These are phyloP conservation scores for Asterophora parasitica DNA, from an alignment of 768 basidiomycete species.

Conservation along the genomic window DNA sequence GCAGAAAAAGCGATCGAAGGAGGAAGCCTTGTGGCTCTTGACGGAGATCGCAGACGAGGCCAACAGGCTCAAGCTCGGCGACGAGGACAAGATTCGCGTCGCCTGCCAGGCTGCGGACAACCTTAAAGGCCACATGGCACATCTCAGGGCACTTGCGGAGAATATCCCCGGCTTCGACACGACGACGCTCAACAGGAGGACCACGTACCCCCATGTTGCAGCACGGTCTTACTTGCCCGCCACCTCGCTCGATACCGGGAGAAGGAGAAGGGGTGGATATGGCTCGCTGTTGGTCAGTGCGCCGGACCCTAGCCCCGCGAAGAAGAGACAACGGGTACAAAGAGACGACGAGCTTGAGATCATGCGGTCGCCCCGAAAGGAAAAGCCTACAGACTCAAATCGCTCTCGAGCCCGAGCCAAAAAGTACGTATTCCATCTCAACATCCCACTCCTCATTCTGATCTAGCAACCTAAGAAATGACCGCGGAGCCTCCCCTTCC, in stretches of 20 bases:
- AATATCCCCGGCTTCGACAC: conserved; percentile 62
- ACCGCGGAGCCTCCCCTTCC: conserved; percentile 64
- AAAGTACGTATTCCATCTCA: conserved; percentile 42
- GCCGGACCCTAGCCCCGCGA: conserved; percentile 58
- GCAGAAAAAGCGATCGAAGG: conserved; percentile 48
- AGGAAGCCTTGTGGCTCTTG: conserved; percentile 81
- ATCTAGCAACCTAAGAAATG: conserved; percentile 36
- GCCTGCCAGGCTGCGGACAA: conserved; percentile 89
- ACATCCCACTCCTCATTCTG: conserved; percentile 2
- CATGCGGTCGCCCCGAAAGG: conserved; percentile 60
- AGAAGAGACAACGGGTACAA: conserved; percentile 58
- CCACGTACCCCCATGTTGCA: conserved; percentile 74
- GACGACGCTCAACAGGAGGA: conserved; percentile 52
- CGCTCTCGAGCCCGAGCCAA: conserved; percentile 51
- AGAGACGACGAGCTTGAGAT: conserved; percentile 65
- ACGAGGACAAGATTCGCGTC: conserved; percentile 97
- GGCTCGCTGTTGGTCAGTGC: conserved; percentile 50
- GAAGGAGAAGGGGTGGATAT: conserved; percentile 53
- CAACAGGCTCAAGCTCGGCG: conserved; percentile 82
- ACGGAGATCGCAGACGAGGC: conserved; percentile 95
- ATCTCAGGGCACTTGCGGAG: conserved; percentile 59
- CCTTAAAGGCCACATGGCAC: conserved; percentile 59
- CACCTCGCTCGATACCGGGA: conserved; percentile 55
- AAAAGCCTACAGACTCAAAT: conserved; percentile 41
- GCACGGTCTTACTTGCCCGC: conserved; percentile 63